These are phyloP conservation scores for Coccomyxa sp. DNA, from an alignment of 139 green algal species.

Conservation along the genomic window DNA sequence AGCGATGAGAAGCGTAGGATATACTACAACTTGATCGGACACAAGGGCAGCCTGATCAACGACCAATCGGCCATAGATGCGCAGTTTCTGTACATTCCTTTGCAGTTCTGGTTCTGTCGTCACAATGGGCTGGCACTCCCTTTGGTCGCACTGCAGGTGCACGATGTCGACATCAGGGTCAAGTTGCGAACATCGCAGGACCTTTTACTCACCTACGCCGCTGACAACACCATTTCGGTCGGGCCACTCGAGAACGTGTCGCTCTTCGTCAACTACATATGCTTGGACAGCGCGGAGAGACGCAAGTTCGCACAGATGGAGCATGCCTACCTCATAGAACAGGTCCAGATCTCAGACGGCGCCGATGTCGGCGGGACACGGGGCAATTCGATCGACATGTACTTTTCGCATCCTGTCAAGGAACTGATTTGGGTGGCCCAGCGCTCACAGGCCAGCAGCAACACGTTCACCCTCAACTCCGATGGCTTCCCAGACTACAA, in stretches of 20 bases:
- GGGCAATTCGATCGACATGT: background rate
- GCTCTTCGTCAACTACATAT: background rate
- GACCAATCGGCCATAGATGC: background rate
- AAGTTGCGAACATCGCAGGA: background rate
- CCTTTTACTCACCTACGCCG: background rate
- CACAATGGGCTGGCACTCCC: background rate
- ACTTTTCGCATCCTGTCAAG: background rate
- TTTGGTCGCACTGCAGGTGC: background rate
- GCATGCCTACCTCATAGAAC: background rate
- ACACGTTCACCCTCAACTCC: background rate
- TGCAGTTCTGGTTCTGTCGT: background rate
- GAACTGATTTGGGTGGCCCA: background rate
- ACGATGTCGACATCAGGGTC: background rate
- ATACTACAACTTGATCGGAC: background rate
- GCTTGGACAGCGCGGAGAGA: background rate
- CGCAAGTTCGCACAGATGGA: background rate
- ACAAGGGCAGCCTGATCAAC: background rate
- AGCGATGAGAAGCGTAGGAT: background rate
- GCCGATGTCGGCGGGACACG: background rate
- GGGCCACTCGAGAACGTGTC: background rate
- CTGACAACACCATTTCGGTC: background rate
- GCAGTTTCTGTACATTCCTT: background rate
- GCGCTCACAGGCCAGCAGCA: background rate
- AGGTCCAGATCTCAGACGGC: background rate
- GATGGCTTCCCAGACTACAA: background rate